phyloP scores from a whole-genome alignment of 345 rosid genomes.

The Litchi chinensis region DNA sequence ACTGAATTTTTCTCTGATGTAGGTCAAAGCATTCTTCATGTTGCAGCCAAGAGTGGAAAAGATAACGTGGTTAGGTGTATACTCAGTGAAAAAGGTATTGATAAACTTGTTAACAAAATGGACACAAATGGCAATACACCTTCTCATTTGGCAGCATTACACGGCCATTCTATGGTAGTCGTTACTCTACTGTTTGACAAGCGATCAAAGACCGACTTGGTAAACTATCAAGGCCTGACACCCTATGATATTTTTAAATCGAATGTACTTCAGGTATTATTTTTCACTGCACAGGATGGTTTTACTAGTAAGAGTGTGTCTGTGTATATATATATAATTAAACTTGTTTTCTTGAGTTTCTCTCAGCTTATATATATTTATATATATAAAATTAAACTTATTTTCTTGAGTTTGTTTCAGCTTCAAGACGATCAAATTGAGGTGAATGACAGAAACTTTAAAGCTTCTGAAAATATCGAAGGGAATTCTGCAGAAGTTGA shows the following conservation, averaged over 20 bases:
- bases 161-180: conserved; percentile 21
- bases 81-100: conserved; percentile 1
- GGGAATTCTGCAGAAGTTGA: not conserved
- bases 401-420: not conserved
- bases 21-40: conserved; percentile 33
- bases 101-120: conserved; percentile 22
- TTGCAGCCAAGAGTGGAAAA: conserved; percentile 27
- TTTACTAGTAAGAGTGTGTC: no score
- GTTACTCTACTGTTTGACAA: conserved; percentile 15
- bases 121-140: conserved; percentile 37
- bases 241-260: conserved; percentile 23
- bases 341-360: not conserved
- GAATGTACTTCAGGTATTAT: no score
- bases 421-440: not conserved
- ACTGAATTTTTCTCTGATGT: conserved; percentile 5
- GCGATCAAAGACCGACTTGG: conserved; percentile 12
- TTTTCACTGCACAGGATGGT: no score
- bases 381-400: no score
- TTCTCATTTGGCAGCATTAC: conserved; percentile 30
- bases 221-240: conserved; percentile 29
- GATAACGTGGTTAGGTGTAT: conserved; percentile 19
- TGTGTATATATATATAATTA: no score
- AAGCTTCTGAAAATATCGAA: not conserved
- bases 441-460: not conserved
- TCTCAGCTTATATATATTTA: no score